phyloP scores from a whole-genome alignment of 2,329 filamentous ascomycete species.

The Hymenoscyphus fructigenus region DNA sequence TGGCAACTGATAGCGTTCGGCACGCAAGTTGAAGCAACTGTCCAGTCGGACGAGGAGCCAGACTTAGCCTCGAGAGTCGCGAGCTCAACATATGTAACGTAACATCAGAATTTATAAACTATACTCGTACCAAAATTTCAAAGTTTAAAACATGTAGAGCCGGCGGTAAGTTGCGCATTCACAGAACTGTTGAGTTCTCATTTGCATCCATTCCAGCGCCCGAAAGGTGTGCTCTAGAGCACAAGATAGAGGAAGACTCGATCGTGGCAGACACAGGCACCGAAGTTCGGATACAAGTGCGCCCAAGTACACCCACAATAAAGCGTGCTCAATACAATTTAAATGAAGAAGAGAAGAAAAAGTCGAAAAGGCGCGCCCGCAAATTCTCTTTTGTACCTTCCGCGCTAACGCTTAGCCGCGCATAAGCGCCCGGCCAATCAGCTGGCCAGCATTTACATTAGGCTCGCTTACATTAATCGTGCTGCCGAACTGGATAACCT shows the following conservation, averaged over 20 bases:
- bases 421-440: constrained; percentile 26
- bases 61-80: no score
- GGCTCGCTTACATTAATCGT: constrained; percentile 17
- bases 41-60: no score
- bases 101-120: no score
- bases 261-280: constrained; percentile 47
- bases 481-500: constrained; percentile 18
- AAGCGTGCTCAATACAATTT: constrained; percentile 65
- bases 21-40: no score
- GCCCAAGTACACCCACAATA: constrained; percentile 71
- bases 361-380: constrained; percentile 22
- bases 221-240: constrained; percentile 55
- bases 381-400: constrained; percentile 25
- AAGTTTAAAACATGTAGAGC: no score
- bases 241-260: constrained; percentile 74
- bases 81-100: no score
- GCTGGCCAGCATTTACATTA: constrained; percentile 25
- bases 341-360: constrained; percentile 43
- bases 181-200: constrained; percentile 48
- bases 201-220: constrained; percentile 73
- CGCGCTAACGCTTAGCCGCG: neutral
- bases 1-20: no score
- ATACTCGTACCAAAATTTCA: no score
- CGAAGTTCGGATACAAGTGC: constrained; percentile 40
- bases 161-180: constrained; percentile 67